Evolutionary conservation across 176 grass and related monocot species (phyloP).

Genomic region (sorghum (Sorghum bicolor)): Sorghum_bicolor_NCBIv3 NC_012872.2:70850001-70850500

Average conservation of each 20-base stretch:
- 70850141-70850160: not conserved
- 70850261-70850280: not conserved
- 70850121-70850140: not conserved
- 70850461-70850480: constrained; percentile 21
- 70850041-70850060: not conserved
- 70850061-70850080: not conserved
- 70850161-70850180: not conserved
- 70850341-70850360: not conserved
- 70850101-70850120: not conserved
- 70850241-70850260: not conserved
- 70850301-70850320: not conserved
- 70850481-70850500: not conserved
- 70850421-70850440: constrained; percentile 36
- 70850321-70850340: not conserved
- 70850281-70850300: not conserved
- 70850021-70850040: constrained; percentile 1
- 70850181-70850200: not conserved
- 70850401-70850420: constrained; percentile 13
- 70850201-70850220: too few relatives aligned
- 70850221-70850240: not conserved
- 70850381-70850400: not conserved
- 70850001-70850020: not conserved
- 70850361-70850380: not conserved
- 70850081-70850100: not conserved
- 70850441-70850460: constrained; percentile 46